These are phyloP conservation scores for Antrodiella citrinella DNA, from an alignment of 768 basidiomycete genomes.

Conservation along the genomic window DNA sequence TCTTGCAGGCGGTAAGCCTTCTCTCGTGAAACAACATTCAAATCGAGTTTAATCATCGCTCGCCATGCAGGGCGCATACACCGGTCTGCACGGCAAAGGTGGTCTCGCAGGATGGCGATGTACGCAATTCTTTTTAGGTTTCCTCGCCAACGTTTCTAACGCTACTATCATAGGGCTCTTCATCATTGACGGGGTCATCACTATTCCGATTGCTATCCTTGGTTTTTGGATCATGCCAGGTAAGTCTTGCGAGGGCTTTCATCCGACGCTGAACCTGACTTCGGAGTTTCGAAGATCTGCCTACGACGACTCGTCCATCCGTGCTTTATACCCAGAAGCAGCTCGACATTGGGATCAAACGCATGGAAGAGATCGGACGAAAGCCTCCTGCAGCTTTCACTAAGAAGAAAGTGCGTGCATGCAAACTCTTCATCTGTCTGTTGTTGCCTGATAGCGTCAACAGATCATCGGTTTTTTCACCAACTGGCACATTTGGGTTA, in stretches of 20 bases:
- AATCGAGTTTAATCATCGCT: too few species aligned
- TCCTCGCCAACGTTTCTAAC: too few species aligned
- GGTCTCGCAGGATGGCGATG: slow-evolving; percentile 36
- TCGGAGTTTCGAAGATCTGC: slow-evolving; percentile 26
- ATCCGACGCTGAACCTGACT: background rate
- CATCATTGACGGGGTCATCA: slow-evolving; percentile 35
- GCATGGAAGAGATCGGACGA: slow-evolving; percentile 27
- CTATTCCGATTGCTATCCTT: slow-evolving; percentile 30
- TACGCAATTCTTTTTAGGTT: slow-evolving; percentile 7
- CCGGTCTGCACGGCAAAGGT: slow-evolving; percentile 27
- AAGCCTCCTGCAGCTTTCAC: slow-evolving; percentile 28
- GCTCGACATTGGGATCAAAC: slow-evolving; percentile 23
- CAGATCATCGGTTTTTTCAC: slow-evolving; percentile 28
- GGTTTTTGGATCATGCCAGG: slow-evolving; percentile 32
- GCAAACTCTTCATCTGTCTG: too few species aligned
- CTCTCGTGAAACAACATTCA: too few species aligned
- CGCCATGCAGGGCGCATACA: slow-evolving; percentile 31
- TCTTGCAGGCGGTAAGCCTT: slow-evolving; percentile 32
- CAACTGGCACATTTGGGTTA: slow-evolving; percentile 29
- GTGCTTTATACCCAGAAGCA: slow-evolving; percentile 25
- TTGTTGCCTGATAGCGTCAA: too few species aligned
- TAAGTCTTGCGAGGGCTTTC: too few species aligned
- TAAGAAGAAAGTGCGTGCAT: slow-evolving; percentile 24
- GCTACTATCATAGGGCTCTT: slow-evolving; percentile 35
- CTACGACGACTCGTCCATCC: slow-evolving; percentile 26